Base-by-base conservation (phyloP, 2,329 filamentous ascomycete genomes). In the Beauveria sp. region DNA sequence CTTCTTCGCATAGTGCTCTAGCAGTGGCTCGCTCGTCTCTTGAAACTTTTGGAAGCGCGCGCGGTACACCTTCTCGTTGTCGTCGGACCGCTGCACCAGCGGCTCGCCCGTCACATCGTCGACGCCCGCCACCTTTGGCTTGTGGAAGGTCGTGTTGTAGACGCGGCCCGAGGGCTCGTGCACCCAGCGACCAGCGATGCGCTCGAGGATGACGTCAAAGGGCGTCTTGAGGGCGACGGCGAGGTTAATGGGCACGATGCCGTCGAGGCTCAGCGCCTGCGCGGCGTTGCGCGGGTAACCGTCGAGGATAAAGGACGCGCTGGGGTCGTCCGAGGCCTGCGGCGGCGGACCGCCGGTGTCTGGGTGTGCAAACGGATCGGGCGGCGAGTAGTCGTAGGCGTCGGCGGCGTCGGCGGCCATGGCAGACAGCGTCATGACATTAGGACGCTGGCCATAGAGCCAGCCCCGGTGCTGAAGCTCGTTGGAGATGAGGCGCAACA, bases 91-190 rank as follows among this genome's bases (percentile, higher is more conserved):
- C 72, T 96, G 89, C 5, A 89, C 87, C 64, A 99, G 80, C 24
- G 82, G 79, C 72, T 99, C 95, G 18, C 95, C 95, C 0, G 95
- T 99, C 53, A 97, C 71, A 73, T 99, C 95, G 74, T 99, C 95
- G 66, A 81, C 84, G 28, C 95, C 93, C 0, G 85, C 76, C 1
- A 93, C 86, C 66, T 87, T 88, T 1, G 95, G 95, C 8, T 89
- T 83, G 71, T 98, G 92, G 79, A 96, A 99, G 0, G 87, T 87
- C 2, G 92, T 96, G 73, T 99, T 99, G 80, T 99, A 99, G 18
- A 97, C 89, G 30, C 95, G 84, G 1, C 95, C 95, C 0, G 91
- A 96, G 0, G 91, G 86, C 69, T 90, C 89, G 75, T 99, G 95
- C 46, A 97, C 88, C 93, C 93, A 97, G 62, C 95, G 88, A 57